These are phyloP conservation scores for Termitomyces sp. DNA, from an alignment of 768 basidiomycete species.

Conservation along the genomic window DNA sequence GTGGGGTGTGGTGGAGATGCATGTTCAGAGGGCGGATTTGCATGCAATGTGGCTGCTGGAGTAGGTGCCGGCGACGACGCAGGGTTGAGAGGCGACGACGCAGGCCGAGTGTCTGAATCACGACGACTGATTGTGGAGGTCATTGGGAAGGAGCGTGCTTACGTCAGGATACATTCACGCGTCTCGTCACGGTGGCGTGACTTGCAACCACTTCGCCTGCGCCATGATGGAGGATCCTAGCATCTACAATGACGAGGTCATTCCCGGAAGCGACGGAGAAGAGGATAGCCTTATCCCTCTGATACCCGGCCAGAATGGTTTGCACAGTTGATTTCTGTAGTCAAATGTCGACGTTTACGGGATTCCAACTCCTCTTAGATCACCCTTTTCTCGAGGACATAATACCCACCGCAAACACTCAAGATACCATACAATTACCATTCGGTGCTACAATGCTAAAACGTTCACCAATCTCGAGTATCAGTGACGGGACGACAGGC, in stretches of 20 bases:
- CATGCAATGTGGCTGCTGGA: conserved; percentile 16
- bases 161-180: conserved; percentile 9
- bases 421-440: conserved; percentile 9
- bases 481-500: not conserved
- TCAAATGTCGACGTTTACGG: not conserved
- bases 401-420: not conserved
- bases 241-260: conserved; percentile 33
- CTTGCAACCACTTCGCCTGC: not conserved
- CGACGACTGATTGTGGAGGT: conserved; percentile 20
- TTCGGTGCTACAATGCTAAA: not conserved
- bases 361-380: not conserved
- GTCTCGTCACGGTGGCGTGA: conserved; percentile 14
- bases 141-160: conserved; percentile 11
- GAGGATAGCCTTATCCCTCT: conserved; percentile 1
- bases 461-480: not conserved
- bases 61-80: conserved; percentile 29
- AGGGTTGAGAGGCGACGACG: conserved; percentile 42
- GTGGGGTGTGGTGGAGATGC: conserved; percentile 18
- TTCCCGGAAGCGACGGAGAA: conserved; percentile 46
- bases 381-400: not conserved
- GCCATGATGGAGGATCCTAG: conserved; percentile 10
- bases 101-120: conserved; percentile 25
- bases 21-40: conserved; percentile 10
- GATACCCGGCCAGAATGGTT: not conserved
- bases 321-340: not conserved